Base-by-base conservation (phyloP, 1,284 basidiomycete genomes). In the Naganishia albida region DNA sequence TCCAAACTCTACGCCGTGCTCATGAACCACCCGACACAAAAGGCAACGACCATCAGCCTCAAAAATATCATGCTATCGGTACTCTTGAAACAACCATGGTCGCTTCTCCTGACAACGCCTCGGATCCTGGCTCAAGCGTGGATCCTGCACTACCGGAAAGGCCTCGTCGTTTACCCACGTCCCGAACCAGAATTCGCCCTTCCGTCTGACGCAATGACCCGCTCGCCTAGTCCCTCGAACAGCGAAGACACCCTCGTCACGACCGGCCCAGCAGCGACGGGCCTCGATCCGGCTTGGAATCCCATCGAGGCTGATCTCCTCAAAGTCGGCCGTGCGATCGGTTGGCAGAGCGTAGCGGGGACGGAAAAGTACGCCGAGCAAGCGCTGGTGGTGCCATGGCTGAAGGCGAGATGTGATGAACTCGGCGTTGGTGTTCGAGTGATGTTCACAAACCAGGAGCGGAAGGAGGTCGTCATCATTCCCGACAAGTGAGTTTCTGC, bases 51-150 rank as follows among this genome's bases (percentile, higher is more conserved):
- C 28, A 69, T 52, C 34, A 60, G 34, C 15, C 10, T 25, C 7
- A 23, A 69, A 18, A 66, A 78, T 16, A 77, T 88, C 6, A 70
- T 87, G 23, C 56, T 63, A 0, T 77, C 82, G 0, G 76, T 89
- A 13, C 62, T 78, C 1, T 76, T 51, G 26, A 25, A 73, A 43
- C 80, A 82, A 42, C 89, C 88, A 0, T 78, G 87, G 53, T 80
- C 80, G 18, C 81, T 90, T 7, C 76, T 89, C 28, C 76, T 87
- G 13, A 84, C 86, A 0, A 80, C 86, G 56, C 80, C 83, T 1
- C 80, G 88, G n/a, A 90, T 90, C 60, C 74, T 86, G 2, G 85
- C 83, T 62, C 82, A 88, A 62, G 88, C 89, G 0, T 84, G 81
- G 75, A 81, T 82, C n/a, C 74, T 90, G 59, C 88, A 90, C 72